A percentile compares a stretch with the other conserved stretches of the same genome.
These are phyloP conservation scores for Wilhelminamyces savonicus DNA, from an alignment of 805 yeast genomes.

Conservation along the genomic window DNA sequence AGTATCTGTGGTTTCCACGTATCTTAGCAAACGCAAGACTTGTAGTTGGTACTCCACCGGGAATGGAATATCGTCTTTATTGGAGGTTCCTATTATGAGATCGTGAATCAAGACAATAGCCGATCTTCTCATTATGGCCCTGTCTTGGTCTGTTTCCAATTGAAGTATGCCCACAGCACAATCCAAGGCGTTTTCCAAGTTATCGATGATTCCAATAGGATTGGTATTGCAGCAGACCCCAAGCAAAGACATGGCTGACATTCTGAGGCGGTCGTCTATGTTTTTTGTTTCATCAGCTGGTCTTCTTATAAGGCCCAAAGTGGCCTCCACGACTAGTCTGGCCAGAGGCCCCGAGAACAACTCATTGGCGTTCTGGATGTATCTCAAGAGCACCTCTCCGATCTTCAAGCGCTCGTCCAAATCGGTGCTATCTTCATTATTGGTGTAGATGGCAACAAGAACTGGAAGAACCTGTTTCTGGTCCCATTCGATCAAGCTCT, in stretches of 20 bases:
- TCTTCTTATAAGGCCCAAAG: slow-evolving; percentile 34
- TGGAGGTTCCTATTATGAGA: slow-evolving; percentile 42
- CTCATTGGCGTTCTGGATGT: slow-evolving; percentile 44
- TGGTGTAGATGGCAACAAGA: slow-evolving; percentile 33
- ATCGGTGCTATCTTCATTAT: slow-evolving; percentile 14
- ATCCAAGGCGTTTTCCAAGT: slow-evolving; percentile 58
- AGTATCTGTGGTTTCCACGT: slow-evolving; percentile 40
- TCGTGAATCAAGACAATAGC: slow-evolving; percentile 67
- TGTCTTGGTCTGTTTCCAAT: slow-evolving; percentile 41
- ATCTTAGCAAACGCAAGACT: slow-evolving; percentile 37
- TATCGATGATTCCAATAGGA: slow-evolving; percentile 44
- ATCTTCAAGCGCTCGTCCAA: slow-evolving; percentile 68
- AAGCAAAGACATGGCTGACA: slow-evolving; percentile 84
- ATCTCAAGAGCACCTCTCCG: slow-evolving; percentile 74
- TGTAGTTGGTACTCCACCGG: slow-evolving; percentile 43
- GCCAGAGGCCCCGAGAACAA: slow-evolving; percentile 42
- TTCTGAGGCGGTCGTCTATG: slow-evolving; percentile 57
- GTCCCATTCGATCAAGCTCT: slow-evolving; percentile 46
- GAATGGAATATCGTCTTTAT: slow-evolving; percentile 41
- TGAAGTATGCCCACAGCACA: slow-evolving; percentile 70
- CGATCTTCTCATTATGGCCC: slow-evolving; percentile 64
- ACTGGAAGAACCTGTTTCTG: slow-evolving; percentile 28
- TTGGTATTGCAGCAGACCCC: slow-evolving; percentile 62
- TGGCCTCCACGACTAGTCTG: slow-evolving; percentile 33
- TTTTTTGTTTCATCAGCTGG: slow-evolving; percentile 14